Evolutionary conservation across 2,329 filamentous ascomycete species (phyloP), one percentile per base, ranked within the genome.

Genomic region (Chrysoporthe puriensis): DNA sequence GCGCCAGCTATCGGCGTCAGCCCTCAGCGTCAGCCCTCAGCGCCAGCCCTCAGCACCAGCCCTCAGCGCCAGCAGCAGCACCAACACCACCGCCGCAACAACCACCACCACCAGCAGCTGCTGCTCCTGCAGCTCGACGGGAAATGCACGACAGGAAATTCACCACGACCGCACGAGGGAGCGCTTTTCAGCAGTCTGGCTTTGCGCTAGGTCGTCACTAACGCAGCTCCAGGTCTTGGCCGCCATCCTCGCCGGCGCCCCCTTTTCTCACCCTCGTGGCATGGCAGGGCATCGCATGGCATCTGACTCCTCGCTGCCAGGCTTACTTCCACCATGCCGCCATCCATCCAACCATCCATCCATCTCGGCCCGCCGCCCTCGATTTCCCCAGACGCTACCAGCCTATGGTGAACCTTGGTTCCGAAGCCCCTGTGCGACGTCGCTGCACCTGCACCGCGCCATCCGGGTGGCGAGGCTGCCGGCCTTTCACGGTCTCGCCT

Each of bases 351-450:
- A 11, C 48, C 48, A 21, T 11, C 50, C 50, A 54, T 54, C 26
- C 50, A 54, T 36, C 54, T 57, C 54, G 54, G 54, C 54, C 54
- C 54, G 54, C 54, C 26, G 26, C 26, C 26, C 16, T 21, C 34
- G 18, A 57, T 16, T 57, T 36, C 54, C 34, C 32, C 34, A 40
- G 32, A 57, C 54, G 34, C 7, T 40, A 14, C 54, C 16, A 40
- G 32, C 34, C 54, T 57, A 40, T 21, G 18, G 54, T 40, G 54
- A 57, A 14, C 34, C 54, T 40, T 14, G 54, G 54, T 16, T 57
- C 34, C 32, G 18, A 40, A n/a, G 16, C 32, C 54, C 54, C 54
- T 57, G 54, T n/a, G 32, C 32, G n/a, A 11, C 18, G 7, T 40
- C 26, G 50, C 50, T 26, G 34, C 34, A 40, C 16, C 54, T 57